These are phyloP conservation scores for Phellinidium pouzarii DNA, from an alignment of 1,284 basidiomycete genomes.

Conservation along the genomic window DNA sequence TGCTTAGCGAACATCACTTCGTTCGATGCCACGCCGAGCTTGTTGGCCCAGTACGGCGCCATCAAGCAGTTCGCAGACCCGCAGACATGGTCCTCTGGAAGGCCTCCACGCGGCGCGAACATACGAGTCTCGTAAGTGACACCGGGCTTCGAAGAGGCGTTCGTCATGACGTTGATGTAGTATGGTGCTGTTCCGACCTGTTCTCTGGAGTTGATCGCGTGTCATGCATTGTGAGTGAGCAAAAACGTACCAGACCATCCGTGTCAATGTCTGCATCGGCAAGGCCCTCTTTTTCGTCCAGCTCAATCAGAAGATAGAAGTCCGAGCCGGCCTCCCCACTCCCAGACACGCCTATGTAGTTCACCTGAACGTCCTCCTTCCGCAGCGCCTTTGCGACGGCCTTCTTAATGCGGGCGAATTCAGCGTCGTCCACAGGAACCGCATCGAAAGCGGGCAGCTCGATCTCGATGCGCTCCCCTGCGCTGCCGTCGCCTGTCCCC, in stretches of 20 bases:
- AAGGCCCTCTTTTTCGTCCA: conserved; percentile 38
- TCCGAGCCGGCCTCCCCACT: conserved; percentile 31
- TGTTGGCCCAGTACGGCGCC: conserved; percentile 44
- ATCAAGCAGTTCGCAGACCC: conserved; percentile 50
- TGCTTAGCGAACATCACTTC: conserved; percentile 37
- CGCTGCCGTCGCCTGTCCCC: conserved; percentile 21
- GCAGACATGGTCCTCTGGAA: conserved; percentile 51
- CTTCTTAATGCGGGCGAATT: conserved; percentile 26
- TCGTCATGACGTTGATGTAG: conserved; percentile 35
- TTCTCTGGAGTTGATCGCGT: conserved; percentile 22
- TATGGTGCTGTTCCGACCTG: conserved; percentile 18
- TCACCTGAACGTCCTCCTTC: conserved; percentile 29
- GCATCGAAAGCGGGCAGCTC: conserved; percentile 31
- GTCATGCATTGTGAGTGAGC: background rate
- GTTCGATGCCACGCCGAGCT: conserved; percentile 28
- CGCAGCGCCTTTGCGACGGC: conserved; percentile 34
- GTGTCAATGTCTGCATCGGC: conserved; percentile 31
- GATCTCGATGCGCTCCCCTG: conserved; percentile 36
- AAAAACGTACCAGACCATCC: conserved; percentile 34
- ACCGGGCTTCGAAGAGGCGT: conserved; percentile 28
- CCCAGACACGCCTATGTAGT: conserved; percentile 27
- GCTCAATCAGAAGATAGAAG: conserved; percentile 36
- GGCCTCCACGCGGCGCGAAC: conserved; percentile 38
- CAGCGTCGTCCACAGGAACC: conserved; percentile 26
- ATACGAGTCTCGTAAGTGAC: conserved; percentile 45